Base-by-base conservation (phyloP, 306 rosid genomes). In the Prunus mongolica region DNA sequence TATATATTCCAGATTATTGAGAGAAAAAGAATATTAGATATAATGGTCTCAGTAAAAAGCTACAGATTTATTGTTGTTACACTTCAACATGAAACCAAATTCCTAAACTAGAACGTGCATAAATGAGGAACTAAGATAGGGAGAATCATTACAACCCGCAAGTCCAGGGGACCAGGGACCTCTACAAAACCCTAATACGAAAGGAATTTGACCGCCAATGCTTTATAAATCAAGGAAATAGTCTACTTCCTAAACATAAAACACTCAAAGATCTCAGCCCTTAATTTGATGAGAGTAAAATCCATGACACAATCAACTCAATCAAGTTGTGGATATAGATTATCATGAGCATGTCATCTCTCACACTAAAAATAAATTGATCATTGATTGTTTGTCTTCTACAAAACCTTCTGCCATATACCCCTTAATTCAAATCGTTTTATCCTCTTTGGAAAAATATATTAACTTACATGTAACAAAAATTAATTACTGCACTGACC, bases 221-320 rank as follows among this genome's bases (percentile, higher is more conserved):
- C 50, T 56, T 75, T 10, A 49, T 13, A n/a, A 56, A 50, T 34
- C 10, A 62, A 50, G 13, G 28, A 32, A 44, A 64, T 18, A 28
- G 9, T 64, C 44, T 64, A 63, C 70, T 74, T 65, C 69, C 79
- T 24, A 24, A n/a, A 64, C 27, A 44, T 18, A 47, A 69, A 28
- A 28, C 22, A 62, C 67, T 62, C 10, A 2, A 62, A 62, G 38
- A 24, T 28, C 41, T 30, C 8, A 18, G 38, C 38, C 67, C 2
- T 62, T 25, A 28, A 62, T 34, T 62, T 27, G 38, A 25, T 24
- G 6, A 27, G 57, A 15, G 22, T 16, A 51, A 47, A 47, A 47
- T 69, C 44, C 45, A 69, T 69, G 24, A 49, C 49, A 24, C 38
- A 68, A 68, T 68, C 58, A 69, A 51, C 41, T 27, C 25, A 69